Evolutionary conservation across 2,329 filamentous ascomycete species (phyloP).

Genomic region (Hysterium pulicare): DNA sequence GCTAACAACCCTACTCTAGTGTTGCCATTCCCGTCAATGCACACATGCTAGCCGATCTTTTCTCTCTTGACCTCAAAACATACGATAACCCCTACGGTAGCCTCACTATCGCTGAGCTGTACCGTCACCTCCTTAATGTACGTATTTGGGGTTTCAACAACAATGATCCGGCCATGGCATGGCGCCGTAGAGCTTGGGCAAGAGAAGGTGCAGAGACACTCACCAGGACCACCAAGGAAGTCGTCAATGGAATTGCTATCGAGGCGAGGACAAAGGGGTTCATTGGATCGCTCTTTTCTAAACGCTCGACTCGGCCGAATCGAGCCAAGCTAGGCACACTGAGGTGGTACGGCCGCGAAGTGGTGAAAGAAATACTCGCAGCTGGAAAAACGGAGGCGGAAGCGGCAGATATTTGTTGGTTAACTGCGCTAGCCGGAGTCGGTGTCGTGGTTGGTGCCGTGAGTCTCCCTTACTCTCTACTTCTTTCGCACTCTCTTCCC

Average conservation of each 20-base stretch:
- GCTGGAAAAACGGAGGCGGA: constrained; percentile 4
- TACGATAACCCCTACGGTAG: constrained; percentile 21
- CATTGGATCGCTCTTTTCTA: background rate
- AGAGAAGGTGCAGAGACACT: constrained; percentile 39
- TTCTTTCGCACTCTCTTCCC: background rate
- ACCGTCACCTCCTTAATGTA: constrained; percentile 44
- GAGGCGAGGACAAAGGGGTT: background rate
- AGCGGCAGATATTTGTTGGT: constrained; percentile 3
- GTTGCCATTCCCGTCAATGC: constrained; percentile 21
- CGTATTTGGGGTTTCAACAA: constrained; percentile 49
- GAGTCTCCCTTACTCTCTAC: background rate
- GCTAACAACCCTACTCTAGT: background rate
- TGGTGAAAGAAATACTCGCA: constrained; percentile 1
- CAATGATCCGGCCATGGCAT: constrained; percentile 47
- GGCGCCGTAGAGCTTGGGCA: constrained; percentile 45
- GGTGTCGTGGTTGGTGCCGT: constrained; percentile 3
- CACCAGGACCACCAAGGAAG: constrained; percentile 31
- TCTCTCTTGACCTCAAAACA: constrained; percentile 13
- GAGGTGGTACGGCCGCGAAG: constrained; percentile 4
- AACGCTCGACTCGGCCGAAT: background rate
- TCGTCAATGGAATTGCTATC: background rate
- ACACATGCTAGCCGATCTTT: constrained; percentile 19
- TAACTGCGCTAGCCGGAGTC: constrained; percentile 3
- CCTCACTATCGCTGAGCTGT: constrained; percentile 55
- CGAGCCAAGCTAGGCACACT: background rate